These are phyloP conservation scores for Annulohypoxylon maeteangense DNA, from an alignment of 495 filamentous ascomycete genomes.

Conservation along the genomic window DNA sequence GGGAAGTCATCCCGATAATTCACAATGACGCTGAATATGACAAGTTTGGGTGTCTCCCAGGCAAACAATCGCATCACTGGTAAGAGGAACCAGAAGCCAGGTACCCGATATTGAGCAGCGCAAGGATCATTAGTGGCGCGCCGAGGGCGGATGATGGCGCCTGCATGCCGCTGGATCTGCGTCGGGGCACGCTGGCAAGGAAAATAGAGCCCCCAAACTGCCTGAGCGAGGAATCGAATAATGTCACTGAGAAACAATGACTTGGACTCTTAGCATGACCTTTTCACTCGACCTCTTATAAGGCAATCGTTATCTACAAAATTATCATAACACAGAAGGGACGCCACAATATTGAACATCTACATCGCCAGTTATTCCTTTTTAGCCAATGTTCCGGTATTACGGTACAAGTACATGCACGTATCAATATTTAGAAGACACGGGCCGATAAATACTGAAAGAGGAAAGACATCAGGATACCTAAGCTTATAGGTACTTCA, in stretches of 20 bases:
- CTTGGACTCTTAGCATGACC: no score
- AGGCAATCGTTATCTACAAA: neutral
- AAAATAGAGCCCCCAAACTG: neutral
- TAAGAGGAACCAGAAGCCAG: neutral
- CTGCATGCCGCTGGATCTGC: neutral
- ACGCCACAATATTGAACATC: slow-evolving; percentile 6
- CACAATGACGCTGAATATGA: neutral
- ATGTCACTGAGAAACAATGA: neutral
- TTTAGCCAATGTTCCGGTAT: neutral
- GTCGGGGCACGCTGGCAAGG: neutral
- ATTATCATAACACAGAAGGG: neutral
- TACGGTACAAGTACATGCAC: neutral
- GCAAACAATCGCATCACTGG: neutral
- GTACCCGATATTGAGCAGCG: neutral
- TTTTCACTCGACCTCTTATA: no score
- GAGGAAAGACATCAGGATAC: neutral
- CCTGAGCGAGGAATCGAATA: neutral
- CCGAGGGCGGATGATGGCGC: neutral
- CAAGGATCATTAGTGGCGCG: neutral
- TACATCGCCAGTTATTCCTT: neutral
- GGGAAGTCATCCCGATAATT: neutral
- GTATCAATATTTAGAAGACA: slow-evolving; percentile 5
- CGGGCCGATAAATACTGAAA: neutral
- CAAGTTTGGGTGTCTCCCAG: neutral
- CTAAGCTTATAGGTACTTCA: neutral